These are phyloP conservation scores for Mesembryanthemum crystallinum DNA, from an alignment of 148 eudicot genomes.

Conservation along the genomic window DNA sequence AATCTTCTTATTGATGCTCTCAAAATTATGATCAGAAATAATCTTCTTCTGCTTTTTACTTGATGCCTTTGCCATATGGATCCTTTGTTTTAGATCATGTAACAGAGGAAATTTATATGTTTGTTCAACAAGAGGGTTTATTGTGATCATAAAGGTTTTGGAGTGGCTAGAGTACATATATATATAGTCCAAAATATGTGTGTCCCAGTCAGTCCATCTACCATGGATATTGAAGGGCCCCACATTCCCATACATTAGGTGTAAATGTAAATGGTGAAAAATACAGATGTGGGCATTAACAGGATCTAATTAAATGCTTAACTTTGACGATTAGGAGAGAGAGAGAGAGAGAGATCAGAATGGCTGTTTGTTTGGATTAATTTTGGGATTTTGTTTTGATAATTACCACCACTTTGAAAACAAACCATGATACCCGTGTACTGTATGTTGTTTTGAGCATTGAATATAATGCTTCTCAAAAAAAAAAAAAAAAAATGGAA, in stretches of 20 bases:
- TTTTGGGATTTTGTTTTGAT: neutral
- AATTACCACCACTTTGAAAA: too few species aligned
- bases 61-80: too few species aligned
- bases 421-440: too few species aligned
- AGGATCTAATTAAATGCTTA: too few species aligned
- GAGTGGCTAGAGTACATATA: neutral
- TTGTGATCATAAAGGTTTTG: neutral
- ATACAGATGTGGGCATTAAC: neutral
- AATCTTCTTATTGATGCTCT: too few species aligned
- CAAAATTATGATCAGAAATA: too few species aligned
- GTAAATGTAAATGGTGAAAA: neutral
- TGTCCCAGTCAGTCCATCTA: neutral
- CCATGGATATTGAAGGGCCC: constrained; percentile 19
- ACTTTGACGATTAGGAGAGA: neutral
- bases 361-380: neutral
- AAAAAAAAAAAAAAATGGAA: too few species aligned
- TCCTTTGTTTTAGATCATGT: too few species aligned
- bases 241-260: constrained; percentile 12
- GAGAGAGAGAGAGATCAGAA: neutral
- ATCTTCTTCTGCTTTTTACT: too few species aligned
- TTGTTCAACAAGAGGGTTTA: neutral
- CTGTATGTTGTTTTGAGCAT: too few species aligned
- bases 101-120: too few species aligned
- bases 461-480: too few species aligned
- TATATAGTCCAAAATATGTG: constrained; percentile 10